phyloP scores from a whole-genome alignment of 768 basidiomycete species.

The Lentinula boryana region DNA sequence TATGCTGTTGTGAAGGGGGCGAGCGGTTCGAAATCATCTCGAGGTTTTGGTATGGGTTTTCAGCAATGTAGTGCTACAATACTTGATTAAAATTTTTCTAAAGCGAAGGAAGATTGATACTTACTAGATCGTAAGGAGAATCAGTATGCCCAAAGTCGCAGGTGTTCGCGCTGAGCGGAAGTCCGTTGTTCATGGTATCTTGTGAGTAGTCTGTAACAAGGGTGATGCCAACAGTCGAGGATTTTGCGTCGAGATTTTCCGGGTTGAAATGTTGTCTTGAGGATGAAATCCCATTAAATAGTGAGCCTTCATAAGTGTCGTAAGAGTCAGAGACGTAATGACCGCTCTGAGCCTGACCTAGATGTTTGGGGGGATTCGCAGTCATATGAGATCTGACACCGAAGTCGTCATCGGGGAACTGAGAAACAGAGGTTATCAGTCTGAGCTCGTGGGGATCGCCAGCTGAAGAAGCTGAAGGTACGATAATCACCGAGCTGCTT shows the following conservation, averaged over 20 bases:
- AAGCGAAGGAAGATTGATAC: neutral
- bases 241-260: neutral
- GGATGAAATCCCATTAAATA: neutral
- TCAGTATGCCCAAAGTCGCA: neutral
- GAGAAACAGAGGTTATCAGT: neutral
- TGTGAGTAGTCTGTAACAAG: neutral
- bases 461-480: neutral
- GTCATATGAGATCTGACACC: neutral
- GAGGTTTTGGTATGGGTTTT: neutral
- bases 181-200: neutral
- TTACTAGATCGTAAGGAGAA: neutral
- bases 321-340: constrained; percentile 2
- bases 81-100: no score
- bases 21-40: neutral
- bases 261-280: neutral
- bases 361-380: neutral
- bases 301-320: neutral
- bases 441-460: neutral
- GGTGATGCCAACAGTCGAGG: neutral
- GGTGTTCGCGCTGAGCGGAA: neutral
- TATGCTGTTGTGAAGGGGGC: neutral
- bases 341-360: neutral
- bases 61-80: neutral
- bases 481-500: neutral
- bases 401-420: neutral